These are phyloP conservation scores for Umbelopsis sp. DNA, from an alignment of 371 early-diverging fungal genomes.

Conservation along the genomic window DNA sequence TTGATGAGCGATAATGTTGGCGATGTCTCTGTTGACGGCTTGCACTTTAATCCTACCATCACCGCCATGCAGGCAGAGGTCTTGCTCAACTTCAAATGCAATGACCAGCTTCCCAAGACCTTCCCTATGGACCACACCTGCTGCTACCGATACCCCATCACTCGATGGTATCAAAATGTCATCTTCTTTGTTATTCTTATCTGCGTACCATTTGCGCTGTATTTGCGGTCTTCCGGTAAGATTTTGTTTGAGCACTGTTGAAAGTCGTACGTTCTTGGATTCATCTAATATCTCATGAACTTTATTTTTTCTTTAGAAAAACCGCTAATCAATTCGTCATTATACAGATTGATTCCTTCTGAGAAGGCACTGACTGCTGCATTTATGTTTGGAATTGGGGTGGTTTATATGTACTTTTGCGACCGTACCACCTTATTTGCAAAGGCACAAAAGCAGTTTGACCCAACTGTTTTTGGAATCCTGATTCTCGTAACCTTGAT, in stretches of 20 bases:
- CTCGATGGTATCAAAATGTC: constrained; percentile 46
- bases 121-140: constrained; percentile 59
- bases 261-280: background rate
- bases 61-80: constrained; percentile 57
- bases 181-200: constrained; percentile 46
- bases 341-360: constrained; percentile 26
- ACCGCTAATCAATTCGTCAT: background rate
- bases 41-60: constrained; percentile 56
- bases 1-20: constrained; percentile 39
- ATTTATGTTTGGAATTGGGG: constrained; percentile 53
- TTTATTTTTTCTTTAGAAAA: background rate
- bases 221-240: constrained; percentile 34
- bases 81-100: constrained; percentile 68
- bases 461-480: constrained; percentile 41
- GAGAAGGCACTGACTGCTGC: constrained; percentile 43
- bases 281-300: background rate
- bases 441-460: constrained; percentile 67
- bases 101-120: constrained; percentile 46
- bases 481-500: constrained; percentile 41
- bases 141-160: constrained; percentile 62
- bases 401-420: constrained; percentile 63
- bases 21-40: constrained; percentile 60
- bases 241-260: background rate
- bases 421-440: constrained; percentile 74
- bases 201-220: constrained; percentile 47